Evolutionary conservation across 1,139 yeast species (phyloP).

Genomic region (Pichia sp.): DNA sequence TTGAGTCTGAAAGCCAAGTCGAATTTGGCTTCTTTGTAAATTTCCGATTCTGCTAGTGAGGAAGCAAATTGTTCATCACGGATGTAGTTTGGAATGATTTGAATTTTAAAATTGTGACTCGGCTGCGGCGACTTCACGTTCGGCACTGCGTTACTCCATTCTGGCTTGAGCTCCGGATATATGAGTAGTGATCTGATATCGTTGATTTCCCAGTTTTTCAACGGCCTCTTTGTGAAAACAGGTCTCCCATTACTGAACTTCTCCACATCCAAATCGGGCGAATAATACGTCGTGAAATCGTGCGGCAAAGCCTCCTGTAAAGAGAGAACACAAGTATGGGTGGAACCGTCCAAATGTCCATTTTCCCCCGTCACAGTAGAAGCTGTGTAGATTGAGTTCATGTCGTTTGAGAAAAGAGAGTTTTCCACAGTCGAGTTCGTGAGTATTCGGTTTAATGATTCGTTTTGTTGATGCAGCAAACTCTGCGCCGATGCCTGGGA

Average conservation of each 20-base stretch:
- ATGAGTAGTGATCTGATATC: slow-evolving; percentile 56
- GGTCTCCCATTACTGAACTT: slow-evolving; percentile 50
- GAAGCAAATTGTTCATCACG: slow-evolving; percentile 39
- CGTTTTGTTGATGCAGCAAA: slow-evolving; percentile 12
- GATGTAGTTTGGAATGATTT: slow-evolving; percentile 41
- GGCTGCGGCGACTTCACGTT: slow-evolving; percentile 26
- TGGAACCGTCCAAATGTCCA: not conserved
- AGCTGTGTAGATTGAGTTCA: slow-evolving; percentile 14
- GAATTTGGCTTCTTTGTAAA: slow-evolving; percentile 50
- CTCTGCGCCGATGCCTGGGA: slow-evolving; percentile 12
- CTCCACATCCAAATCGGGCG: slow-evolving; percentile 44
- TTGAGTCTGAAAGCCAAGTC: slow-evolving; percentile 42
- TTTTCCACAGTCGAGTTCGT: slow-evolving; percentile 7
- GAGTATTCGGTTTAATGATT: slow-evolving; percentile 6
- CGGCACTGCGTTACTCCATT: slow-evolving; percentile 47
- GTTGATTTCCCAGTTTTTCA: slow-evolving; percentile 58
- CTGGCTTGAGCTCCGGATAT: slow-evolving; percentile 37
- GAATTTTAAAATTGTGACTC: slow-evolving; percentile 28
- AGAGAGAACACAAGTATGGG: slow-evolving; percentile 13
- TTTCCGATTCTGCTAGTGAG: slow-evolving; percentile 43
- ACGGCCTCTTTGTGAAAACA: slow-evolving; percentile 45
- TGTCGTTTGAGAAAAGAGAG: slow-evolving; percentile 12
- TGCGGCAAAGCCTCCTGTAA: slow-evolving; percentile 37
- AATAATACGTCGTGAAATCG: slow-evolving; percentile 44
- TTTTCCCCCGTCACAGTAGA: slow-evolving; percentile 8